Conservation (phyloP, 306 rosid species). For the Oxytropis ochrocephala region DNA sequence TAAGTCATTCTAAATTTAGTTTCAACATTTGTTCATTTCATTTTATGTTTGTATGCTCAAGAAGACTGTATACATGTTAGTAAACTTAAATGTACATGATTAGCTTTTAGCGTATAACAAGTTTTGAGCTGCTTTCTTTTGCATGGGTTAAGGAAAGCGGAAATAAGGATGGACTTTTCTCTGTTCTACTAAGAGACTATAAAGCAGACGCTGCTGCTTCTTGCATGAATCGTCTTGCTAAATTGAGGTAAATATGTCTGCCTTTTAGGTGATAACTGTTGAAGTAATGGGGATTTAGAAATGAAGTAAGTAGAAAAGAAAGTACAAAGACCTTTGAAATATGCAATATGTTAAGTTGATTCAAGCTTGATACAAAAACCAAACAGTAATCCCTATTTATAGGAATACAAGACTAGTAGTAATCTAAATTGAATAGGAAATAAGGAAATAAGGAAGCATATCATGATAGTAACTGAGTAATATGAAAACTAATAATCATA, state of each 20-base stretch:
- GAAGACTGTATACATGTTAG: slow-evolving; percentile 1
- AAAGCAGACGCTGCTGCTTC: slow-evolving; percentile 87
- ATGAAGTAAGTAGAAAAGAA: too few species aligned
- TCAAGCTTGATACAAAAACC: too few species aligned
- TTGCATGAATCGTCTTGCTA: slow-evolving; percentile 95
- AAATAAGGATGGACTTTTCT: slow-evolving; percentile 92
- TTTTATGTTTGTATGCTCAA: background rate
- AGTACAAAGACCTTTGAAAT: too few species aligned
- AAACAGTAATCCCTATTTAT: too few species aligned
- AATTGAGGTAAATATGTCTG: slow-evolving; percentile 60
- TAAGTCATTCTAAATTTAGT: slow-evolving; percentile 29
- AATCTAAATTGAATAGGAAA: too few species aligned
- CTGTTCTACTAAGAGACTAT: slow-evolving; percentile 89
- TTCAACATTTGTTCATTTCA: background rate
- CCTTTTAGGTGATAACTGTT: background rate
- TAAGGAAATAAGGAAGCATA: too few species aligned
- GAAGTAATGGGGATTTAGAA: too few species aligned
- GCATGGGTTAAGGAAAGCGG: slow-evolving; percentile 65
- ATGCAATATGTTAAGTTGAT: too few species aligned
- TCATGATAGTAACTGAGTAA: too few species aligned
- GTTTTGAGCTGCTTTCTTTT: slow-evolving; percentile 19
- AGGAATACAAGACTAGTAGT: too few species aligned
- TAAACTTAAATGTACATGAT: background rate
- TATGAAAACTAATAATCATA: too few species aligned
- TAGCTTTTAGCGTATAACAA: background rate